Percentiles rank a stretch among this genome's conserved stretches.
Conservation (phyloP, 768 basidiomycete genomes). For the Amanita pseudoporphyria region DNA sequence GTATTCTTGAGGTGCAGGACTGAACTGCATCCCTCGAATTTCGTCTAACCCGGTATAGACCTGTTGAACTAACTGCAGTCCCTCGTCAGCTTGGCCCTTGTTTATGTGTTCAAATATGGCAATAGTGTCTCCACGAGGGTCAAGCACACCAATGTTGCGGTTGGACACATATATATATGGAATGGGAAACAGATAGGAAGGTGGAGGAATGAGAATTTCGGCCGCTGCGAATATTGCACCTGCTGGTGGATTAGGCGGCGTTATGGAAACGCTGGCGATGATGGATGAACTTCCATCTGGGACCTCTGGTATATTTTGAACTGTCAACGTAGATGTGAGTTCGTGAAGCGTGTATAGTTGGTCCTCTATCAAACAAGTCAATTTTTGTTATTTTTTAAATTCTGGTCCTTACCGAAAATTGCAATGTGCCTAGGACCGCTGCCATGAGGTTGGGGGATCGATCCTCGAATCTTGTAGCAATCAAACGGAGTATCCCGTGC, state of each 20-base stretch:
- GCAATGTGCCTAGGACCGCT: constrained; percentile 53
- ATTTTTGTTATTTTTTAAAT: neutral
- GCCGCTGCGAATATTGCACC: constrained; percentile 30
- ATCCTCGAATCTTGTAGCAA: constrained; percentile 45
- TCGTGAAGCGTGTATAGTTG: constrained; percentile 24
- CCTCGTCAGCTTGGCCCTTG: constrained; percentile 18
- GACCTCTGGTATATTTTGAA: constrained; percentile 29
- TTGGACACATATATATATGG: constrained; percentile 37
- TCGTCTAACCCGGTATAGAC: constrained; percentile 40
- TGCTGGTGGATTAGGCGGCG: constrained; percentile 27
- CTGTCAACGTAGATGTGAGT: constrained; percentile 32
- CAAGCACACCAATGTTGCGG: constrained; percentile 29
- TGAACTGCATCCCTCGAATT: constrained; percentile 21
- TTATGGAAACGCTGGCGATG: constrained; percentile 27
- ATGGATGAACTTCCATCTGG: constrained; percentile 31
- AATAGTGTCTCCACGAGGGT: constrained; percentile 36
- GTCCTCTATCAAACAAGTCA: constrained; percentile 21
- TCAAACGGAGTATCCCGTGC: constrained; percentile 34
- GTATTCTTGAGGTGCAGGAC: constrained; percentile 28
- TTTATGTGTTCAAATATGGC: constrained; percentile 39
- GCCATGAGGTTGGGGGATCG: constrained; percentile 50
- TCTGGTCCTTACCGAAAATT: constrained; percentile 19
- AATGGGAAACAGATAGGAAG: constrained; percentile 22
- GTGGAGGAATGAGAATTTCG: constrained; percentile 34
- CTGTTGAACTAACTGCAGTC: constrained; percentile 30